Evolutionary conservation across 2,329 filamentous ascomycete species (phyloP), one percentile per base, ranked within the genome.

Genomic region (Leptoxyphium fumago): DNA sequence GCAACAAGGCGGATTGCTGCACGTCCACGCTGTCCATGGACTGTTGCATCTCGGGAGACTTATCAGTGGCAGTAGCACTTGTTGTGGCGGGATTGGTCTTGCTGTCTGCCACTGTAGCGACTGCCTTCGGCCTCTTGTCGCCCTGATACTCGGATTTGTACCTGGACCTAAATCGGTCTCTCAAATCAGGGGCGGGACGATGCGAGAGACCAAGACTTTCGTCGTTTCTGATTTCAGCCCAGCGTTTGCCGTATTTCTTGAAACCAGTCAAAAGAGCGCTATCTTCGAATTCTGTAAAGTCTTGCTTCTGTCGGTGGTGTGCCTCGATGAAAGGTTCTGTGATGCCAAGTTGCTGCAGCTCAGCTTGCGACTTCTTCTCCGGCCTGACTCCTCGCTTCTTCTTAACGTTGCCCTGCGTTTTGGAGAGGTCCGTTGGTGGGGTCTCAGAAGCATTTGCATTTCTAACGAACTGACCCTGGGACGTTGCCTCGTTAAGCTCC

Each of bases 131-230:
- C 32, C 15, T 4, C 32, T 36, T 36, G 5, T 36, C 13, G 32
- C 32, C 32, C 9, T 5, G 11, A 15, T 36, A 36, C 32, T 36
- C 32, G 5, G 32, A 4, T 36, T 36, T 36, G 17, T 15, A 40
- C 13, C 69, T 68, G 7, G 73, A 77, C 13, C 77, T 67, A 49
- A 80, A 77, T 3, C 76, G 71, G 55, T 80, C 77, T 29, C 77
- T 67, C 11, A 81, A 55, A 52, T 80, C 77, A 2, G 74, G 77
- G 13, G 73, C 65, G 39, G 69, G 69, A 38, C 76, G 67, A 49
- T 70, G 64, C 9, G 58, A 54, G 39, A 80, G 66, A 10, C 68
- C 66, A 2, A 79, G 58, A 5, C 68, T 63, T 11, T 61, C 60
- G 46, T 80, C 75, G 45, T 74, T 67, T 47, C 70, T 67, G 43